Evolutionary conservation across 23 red algal genomes (phyloP).

Genomic region (Gracilaria gracilis): DNA sequence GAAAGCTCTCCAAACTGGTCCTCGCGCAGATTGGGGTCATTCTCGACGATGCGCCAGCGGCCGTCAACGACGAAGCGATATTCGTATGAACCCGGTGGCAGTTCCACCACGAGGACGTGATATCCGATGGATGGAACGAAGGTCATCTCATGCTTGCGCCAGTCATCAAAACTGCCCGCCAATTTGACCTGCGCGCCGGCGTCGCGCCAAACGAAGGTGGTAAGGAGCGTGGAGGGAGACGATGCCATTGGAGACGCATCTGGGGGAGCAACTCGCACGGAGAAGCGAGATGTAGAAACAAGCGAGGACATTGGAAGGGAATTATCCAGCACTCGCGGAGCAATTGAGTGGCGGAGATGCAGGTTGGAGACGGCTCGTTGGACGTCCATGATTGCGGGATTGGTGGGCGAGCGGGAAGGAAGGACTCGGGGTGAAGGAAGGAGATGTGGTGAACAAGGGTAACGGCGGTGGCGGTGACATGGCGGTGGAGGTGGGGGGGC

Average conservation of each 20-base stretch:
- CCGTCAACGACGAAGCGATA: constrained; percentile 88
- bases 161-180: constrained; percentile 76
- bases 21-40: constrained; percentile 51
- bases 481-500: constrained; percentile 1
- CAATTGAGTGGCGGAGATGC: constrained; percentile 70
- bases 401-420: not conserved
- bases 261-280: constrained; percentile 64
- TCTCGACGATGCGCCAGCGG: constrained; percentile 71
- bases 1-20: constrained; percentile 76
- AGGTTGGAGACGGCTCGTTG: constrained; percentile 31
- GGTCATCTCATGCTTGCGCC: constrained; percentile 79
- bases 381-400: not conserved
- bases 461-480: not conserved
- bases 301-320: constrained; percentile 47
- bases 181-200: constrained; percentile 46
- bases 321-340: constrained; percentile 69
- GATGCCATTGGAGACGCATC: not conserved
- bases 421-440: not conserved
- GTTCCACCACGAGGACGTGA: constrained; percentile 71
- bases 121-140: constrained; percentile 59
- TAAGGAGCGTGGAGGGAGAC: constrained; percentile 33
- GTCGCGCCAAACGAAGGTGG: constrained; percentile 77
- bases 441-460: not conserved
- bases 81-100: constrained; percentile 68
- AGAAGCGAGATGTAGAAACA: constrained; percentile 67